A percentile compares a stretch with the other conserved stretches of the same genome.
Conservation (phyloP, 805 yeast genomes). For the Millerago galiae region DNA sequence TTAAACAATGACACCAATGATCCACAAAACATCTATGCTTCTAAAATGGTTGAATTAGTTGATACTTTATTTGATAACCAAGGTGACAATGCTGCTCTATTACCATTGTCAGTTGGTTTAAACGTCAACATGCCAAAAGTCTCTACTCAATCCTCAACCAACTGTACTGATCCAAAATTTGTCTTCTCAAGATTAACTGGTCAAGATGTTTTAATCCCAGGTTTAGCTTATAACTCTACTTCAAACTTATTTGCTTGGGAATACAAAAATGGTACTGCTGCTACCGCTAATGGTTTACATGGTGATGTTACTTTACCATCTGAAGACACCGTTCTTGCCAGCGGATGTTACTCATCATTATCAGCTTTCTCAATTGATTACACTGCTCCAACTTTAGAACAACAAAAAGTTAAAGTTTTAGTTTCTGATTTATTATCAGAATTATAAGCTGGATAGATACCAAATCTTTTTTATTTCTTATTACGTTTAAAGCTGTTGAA, state of each 20-base stretch:
- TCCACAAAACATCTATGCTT: constrained; percentile 40
- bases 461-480: not conserved
- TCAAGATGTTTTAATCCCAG: constrained; percentile 8
- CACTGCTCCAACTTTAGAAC: constrained; percentile 18
- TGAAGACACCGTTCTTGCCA: constrained; percentile 28
- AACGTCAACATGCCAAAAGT: constrained; percentile 45
- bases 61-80: constrained; percentile 28
- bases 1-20: constrained; percentile 34
- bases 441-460: not conserved
- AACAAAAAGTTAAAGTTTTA: constrained; percentile 13
- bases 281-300: constrained; percentile 25
- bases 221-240: constrained; percentile 31
- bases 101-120: constrained; percentile 40
- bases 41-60: constrained; percentile 34
- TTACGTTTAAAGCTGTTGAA: not conserved
- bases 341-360: constrained; percentile 37
- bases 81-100: constrained; percentile 30
- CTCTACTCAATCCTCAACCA: constrained; percentile 30
- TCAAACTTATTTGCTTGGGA: constrained; percentile 24
- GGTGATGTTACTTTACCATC: constrained; percentile 42
- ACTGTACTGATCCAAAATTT: constrained; percentile 37
- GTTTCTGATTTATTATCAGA: constrained; percentile 11
- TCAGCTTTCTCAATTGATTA: constrained; percentile 43
- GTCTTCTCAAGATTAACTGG: constrained; percentile 43
- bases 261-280: constrained; percentile 19